phyloP scores from a whole-genome alignment of 164 flowering plant species.

The Saururus chinensis region DNA sequence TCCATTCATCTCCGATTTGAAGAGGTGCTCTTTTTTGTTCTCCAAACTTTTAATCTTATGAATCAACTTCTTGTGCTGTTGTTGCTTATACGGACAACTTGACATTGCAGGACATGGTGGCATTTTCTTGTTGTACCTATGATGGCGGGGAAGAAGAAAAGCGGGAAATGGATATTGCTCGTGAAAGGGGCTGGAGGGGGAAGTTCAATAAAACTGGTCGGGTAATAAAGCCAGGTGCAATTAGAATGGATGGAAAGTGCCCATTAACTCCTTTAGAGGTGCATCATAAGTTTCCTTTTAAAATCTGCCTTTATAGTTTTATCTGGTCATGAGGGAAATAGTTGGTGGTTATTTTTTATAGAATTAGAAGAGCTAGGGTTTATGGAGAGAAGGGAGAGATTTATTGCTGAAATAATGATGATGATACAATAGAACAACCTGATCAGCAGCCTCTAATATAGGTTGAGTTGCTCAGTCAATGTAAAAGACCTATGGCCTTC shows the following conservation, averaged over 20 bases:
- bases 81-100: not conserved
- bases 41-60: not conserved
- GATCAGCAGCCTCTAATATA: too few relatives aligned
- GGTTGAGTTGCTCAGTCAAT: too few relatives aligned
- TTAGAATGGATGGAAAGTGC: conserved; percentile 89
- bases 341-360: not conserved
- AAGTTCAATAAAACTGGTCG: conserved; percentile 73
- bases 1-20: conserved; percentile 98
- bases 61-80: not conserved
- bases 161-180: conserved; percentile 82
- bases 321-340: not conserved
- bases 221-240: conserved; percentile 75
- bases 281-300: conserved; percentile 1
- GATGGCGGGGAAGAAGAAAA: conserved; percentile 96
- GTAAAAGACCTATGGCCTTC: too few relatives aligned
- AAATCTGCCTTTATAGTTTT: not conserved
- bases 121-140: conserved; percentile 93
- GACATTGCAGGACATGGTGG: conserved; percentile 82
- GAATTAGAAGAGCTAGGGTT: too few relatives aligned
- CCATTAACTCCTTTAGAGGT: conserved; percentile 97
- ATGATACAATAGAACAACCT: too few relatives aligned
- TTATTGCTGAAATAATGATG: too few relatives aligned
- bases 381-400: too few relatives aligned
- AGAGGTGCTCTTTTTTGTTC: conserved; percentile 33
- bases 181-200: conserved; percentile 92